Base-by-base conservation (phyloP, 129 eudicot species). In the Flaveria brownii region DNA sequence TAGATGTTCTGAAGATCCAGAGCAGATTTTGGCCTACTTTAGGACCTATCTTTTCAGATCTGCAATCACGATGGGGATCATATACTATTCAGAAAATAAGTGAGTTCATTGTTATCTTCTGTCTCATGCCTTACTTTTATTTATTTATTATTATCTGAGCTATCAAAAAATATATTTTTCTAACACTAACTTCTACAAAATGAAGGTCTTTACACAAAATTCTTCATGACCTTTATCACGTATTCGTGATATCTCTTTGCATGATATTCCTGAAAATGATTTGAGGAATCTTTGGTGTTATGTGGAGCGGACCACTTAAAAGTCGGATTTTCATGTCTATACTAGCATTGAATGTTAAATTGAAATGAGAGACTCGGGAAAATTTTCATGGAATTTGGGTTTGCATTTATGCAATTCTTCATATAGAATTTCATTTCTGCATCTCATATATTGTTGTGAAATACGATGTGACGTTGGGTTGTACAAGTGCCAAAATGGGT, bases 1-100 rank as follows among this genome's bases (percentile, higher is more conserved):
- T 87, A 16, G 97, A 90, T 61, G 98, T 93, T 23, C 69, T 87
- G 71, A 79, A 81, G 76, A 91, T 93, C 77, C 98, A 93, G 85
- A 83, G 64, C 82, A 81, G 70, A 12, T 93, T 78, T 81, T 93
- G 98, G 98, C 87, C 96, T 30, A 64, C 77, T 25, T 74, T 93
- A 71, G 91, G 67, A 54, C 18, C 88, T 22, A 71, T 70, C 76
- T 68, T 84, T 55, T 82, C 86, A 54, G 82, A 91, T 22, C 79
- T 91, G 77, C 84, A 82, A 39, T 74, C 91, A 46, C 79, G 56
- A 72, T 93, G 96, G 98, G 96, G 89, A 65, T 80, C 71, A 12
- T 83, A 81, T 77, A 73, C 80, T 66, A 41, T 74, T 30, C 85
- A 71, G 77, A 81, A 87, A 23, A 86, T 71, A 86, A 85, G 98